These are phyloP conservation scores for Plectosphaerella sp. DNA, from an alignment of 2,329 filamentous ascomycete species.

Conservation along the genomic window DNA sequence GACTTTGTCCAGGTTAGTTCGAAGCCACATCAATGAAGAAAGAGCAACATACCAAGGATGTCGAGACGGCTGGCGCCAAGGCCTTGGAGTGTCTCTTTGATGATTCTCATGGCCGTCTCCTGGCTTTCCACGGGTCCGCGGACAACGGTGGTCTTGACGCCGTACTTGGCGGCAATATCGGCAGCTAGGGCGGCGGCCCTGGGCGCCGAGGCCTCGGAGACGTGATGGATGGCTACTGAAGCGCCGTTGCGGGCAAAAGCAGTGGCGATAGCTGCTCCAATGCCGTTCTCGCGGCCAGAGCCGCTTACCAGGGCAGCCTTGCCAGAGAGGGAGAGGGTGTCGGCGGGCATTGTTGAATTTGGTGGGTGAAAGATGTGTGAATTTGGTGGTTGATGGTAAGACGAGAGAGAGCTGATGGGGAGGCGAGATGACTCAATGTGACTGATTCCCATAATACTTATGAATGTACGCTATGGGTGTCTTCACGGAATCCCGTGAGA, in stretches of 20 bases:
- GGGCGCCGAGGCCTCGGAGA: constrained; percentile 24
- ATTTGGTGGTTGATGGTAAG: too few relatives aligned
- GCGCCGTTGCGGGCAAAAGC: constrained; percentile 37
- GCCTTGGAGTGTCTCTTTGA: constrained; percentile 23
- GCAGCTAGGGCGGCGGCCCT: constrained; percentile 18
- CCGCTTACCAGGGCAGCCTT: constrained; percentile 41
- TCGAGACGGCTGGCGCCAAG: constrained; percentile 28
- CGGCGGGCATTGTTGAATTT: constrained; percentile 18
- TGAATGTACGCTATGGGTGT: too few relatives aligned
- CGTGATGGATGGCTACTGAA: constrained; percentile 31
- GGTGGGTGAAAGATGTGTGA: too few relatives aligned
- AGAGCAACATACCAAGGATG: constrained; percentile 20
- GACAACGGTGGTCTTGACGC: constrained; percentile 23
- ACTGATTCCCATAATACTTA: too few relatives aligned
- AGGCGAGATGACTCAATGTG: too few relatives aligned
- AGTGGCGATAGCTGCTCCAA: constrained; percentile 36
- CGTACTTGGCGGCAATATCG: constrained; percentile 18
- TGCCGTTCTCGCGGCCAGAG: constrained; percentile 36
- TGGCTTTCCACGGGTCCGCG: constrained; percentile 24
- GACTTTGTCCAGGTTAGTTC: too few relatives aligned
- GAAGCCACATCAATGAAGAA: too few relatives aligned
- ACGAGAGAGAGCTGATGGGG: too few relatives aligned
- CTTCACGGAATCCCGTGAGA: too few relatives aligned
- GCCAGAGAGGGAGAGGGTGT: constrained; percentile 31
- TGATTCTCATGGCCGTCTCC: constrained; percentile 24